Evolutionary conservation across 805 yeast species (phyloP), one percentile per base, ranked within the genome.

Genomic region (Phaffomyces antillensis): DNA sequence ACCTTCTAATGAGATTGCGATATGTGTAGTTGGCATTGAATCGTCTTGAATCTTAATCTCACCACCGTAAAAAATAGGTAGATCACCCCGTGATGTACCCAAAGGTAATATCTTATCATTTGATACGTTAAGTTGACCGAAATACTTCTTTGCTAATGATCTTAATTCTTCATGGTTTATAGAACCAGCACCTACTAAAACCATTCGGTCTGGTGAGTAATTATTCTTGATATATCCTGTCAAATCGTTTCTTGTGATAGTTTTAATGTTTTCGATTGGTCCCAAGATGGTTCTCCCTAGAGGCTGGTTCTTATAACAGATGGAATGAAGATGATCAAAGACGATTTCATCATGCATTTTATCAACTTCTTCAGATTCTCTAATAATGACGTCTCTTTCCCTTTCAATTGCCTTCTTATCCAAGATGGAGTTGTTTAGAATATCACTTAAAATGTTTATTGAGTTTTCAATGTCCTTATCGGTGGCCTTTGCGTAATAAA

Each of bases 261-360:
- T 78, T 61, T 78, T 77, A 59, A 93, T 93, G 64, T 89, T 83
- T 51, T 86, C 86, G 49, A 89, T 76, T 17, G 99, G 98, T 0
- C 99, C 99, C 48, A 93, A 71, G 47, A 93, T 93, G 9, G 99
- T 95, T 68, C 97, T 82, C 25, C 99, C 99, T 50, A 93, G 73
- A 40, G 96, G 95, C 66, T 95, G 98, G 54, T 78, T 82, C 63
- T 79, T 86, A 71, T 79, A 93, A 10, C 95, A 89, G 31, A 89
- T 87, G 39, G 95, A 89, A 67, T 93, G 99, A 44, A 93, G 70
- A 65, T 95, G 95, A 66, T 93, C 99, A 64, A 93, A 93, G 10
- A 93, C 95, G 33, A 93, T 98, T 66, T 93, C 99, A 64, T 93
- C 99, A 62, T 88, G 87, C 95, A 88, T 89, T 70, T 90, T 91